Conservation (phyloP, 148 eudicot species). For the Selenicereus undatus region DNA sequence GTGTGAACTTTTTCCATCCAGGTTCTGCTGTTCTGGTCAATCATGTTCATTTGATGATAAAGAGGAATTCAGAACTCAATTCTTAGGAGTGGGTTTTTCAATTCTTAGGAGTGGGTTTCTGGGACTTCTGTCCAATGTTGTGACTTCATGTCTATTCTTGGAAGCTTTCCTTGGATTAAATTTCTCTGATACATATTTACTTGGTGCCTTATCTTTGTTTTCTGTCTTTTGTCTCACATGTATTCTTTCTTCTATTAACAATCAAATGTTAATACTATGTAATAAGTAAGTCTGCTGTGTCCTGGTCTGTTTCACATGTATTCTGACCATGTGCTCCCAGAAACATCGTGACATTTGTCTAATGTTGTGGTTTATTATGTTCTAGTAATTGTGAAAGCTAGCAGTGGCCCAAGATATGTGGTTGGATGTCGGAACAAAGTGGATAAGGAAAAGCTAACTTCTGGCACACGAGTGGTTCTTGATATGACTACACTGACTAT, state of each 20-base stretch:
- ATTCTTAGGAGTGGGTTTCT: not conserved
- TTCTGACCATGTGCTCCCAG: not conserved
- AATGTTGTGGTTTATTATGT: constrained; percentile 8
- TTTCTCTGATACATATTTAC: not conserved
- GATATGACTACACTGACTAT: constrained; percentile 98
- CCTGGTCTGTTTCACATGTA: not conserved
- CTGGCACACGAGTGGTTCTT: constrained; percentile 95
- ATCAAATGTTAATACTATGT: not conserved
- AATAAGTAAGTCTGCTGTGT: not conserved
- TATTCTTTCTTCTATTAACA: not conserved
- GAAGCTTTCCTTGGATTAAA: not conserved
- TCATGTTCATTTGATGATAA: not conserved
- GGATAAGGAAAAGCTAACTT: constrained; percentile 89
- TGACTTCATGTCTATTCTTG: not conserved
- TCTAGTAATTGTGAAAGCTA: constrained; percentile 81
- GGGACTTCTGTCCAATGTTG: not conserved
- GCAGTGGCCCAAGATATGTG: constrained; percentile 97
- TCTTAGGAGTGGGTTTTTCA: not conserved
- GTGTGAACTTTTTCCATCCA: not conserved
- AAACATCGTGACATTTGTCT: not conserved
- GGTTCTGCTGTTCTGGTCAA: not conserved
- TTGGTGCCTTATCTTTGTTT: not conserved
- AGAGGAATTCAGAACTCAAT: not conserved
- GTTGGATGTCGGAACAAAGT: constrained; percentile 98
- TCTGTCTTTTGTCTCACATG: not conserved